Base-by-base conservation (phyloP, 768 basidiomycete genomes). In the Russula sp. region DNA sequence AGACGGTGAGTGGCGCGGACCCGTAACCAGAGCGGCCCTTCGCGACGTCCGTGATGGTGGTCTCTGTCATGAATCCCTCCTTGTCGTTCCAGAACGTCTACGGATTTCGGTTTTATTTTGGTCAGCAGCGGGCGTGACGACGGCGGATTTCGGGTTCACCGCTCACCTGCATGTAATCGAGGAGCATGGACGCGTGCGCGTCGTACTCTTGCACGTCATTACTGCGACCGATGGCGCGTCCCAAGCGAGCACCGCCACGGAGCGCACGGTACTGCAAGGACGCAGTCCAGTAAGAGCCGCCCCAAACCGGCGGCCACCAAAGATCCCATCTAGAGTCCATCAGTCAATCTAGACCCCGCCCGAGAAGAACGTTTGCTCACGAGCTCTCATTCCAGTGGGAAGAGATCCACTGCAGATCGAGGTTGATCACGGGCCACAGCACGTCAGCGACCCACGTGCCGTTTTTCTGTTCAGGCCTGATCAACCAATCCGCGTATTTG, bases 191-290 rank as follows among this genome's bases (percentile, higher is more conserved):
- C 7, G 65, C 62, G 9, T 55, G 47, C 3, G 35, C 14, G 22
- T 66, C 62, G 27, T 66, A 59, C 20, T 63, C 62, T 4, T 32
- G 20, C 5, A 55, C 35, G 5, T 31, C 3, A 16, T 31, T 20
- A 4, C 37, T 6, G 4, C 57, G 62, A 27, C 53, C 53, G n/a
- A 66, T 18, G 13, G 37, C 11, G 11, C 57, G 62, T n/a, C 56
- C 65, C 45, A 59, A 37, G 48, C 65, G 62, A 48, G 64, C 64
- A 50, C 65, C 65, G 5, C 55, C 65, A n/a, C 65, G 65, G 39
- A 66, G 65, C 6, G 61, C 65, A 39, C 64, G 56, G 45, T 58
- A 57, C 22, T 65, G 64, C 51, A 65, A 54, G 5, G 65, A 66
- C 5, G 65, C 61, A 4, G 65, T 66, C 65, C 65, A 66, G 39